Evolutionary conservation across 1,284 basidiomycete species (phyloP).

Genomic region (Pulchroboletus neoregius): DNA sequence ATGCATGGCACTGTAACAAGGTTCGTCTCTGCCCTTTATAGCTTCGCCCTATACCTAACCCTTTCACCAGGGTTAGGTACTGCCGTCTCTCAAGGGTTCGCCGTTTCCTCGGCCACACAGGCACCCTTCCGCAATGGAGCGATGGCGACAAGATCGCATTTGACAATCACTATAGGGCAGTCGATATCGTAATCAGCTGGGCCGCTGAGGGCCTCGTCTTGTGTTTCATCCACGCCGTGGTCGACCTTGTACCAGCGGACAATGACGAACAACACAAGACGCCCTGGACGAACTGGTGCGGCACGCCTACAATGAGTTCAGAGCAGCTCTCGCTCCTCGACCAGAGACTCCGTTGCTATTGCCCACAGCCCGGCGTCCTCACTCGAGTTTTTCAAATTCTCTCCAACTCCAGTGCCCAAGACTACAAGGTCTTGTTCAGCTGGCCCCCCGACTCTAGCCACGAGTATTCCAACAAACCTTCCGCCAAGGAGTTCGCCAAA

Average conservation of each 20-base stretch:
- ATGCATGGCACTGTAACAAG: constrained; percentile 91
- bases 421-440: constrained; percentile 66
- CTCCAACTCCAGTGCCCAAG: constrained; percentile 43
- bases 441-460: constrained; percentile 77
- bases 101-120: constrained; percentile 59
- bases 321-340: constrained; percentile 59
- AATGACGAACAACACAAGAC: constrained; percentile 77
- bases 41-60: constrained; percentile 18
- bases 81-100: constrained; percentile 69
- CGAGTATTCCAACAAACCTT: constrained; percentile 50
- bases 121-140: constrained; percentile 48
- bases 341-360: constrained; percentile 50
- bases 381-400: constrained; percentile 83
- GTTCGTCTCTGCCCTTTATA: constrained; percentile 36
- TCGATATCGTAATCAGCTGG: constrained; percentile 94
- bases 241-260: constrained; percentile 73
- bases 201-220: constrained; percentile 88
- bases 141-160: constrained; percentile 68
- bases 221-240: constrained; percentile 91
- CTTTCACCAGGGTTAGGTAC: constrained; percentile 61
- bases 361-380: constrained; percentile 48
- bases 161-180: constrained; percentile 80
- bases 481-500: constrained; percentile 77
- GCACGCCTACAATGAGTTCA: constrained; percentile 59
- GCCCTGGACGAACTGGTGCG: constrained; percentile 94